Evolutionary conservation across 1,284 basidiomycete genomes (phyloP), one percentile per base, ranked within the genome.

Genomic region (Malassezia brasiliensis): DNA sequence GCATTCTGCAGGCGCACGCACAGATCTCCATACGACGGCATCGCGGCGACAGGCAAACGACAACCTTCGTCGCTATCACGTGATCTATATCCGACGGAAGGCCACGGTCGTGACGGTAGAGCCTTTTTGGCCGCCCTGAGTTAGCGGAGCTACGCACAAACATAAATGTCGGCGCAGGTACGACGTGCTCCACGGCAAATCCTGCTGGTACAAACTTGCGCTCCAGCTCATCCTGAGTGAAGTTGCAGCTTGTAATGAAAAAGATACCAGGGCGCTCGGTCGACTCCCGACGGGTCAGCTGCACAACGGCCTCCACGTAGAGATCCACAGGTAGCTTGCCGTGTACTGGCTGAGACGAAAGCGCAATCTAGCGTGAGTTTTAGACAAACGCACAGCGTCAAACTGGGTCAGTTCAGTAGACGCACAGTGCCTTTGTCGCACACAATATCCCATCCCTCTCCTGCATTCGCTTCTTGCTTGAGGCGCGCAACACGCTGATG

Each of bases 1-100:
- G 88, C 87, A 67, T 91, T 91, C 78, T 90, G 87, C 31, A 91
- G 73, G 62, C 83, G 85, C 15, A 87, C 82, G 68, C 87, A 89
- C 65, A 91, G 82, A 76, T 88, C 64, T 34, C 61, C 83, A 75
- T 86, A 82, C 1, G 88, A 67, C 4, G 75, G 71, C 74, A 75
- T 76, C 14, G 5, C 52, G 41, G 22, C 17, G 15, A 25, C 37
- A 25, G 32, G 9, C 12, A 31, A 5, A n/a, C 47, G 47, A 25
- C 37, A 38, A 14, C 10, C 37, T 19, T 17, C 44, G 34, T n/a
- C 32, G 31, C 9, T 40, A 41, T 52, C 55, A 57, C 55, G 55
- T 57, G 55, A 57, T 35, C 50, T 57, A 59, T 35, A 17, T 34
- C 19, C 42, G 54, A 7, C 41, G 56, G 42, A 66, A 68, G 9